Evolutionary conservation across 164 flowering plant genomes (phyloP).

Genomic region (Liriodendron chinense): DNA sequence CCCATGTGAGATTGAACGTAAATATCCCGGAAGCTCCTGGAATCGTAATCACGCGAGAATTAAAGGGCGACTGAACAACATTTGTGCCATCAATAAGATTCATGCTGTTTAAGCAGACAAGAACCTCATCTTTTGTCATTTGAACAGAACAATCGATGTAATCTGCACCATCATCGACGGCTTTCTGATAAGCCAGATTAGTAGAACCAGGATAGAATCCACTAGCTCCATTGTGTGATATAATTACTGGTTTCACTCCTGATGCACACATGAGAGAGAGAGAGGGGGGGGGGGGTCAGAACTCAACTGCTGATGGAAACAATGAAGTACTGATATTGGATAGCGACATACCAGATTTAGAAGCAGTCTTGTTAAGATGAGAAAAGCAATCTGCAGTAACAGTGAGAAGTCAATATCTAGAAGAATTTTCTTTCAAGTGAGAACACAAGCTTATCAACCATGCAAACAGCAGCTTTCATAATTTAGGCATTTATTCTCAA

Average conservation of each 20-base stretch:
- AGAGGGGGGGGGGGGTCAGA: background rate
- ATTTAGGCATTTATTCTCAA: background rate
- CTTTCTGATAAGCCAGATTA: conserved; percentile 68
- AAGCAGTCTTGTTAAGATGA: conserved; percentile 48
- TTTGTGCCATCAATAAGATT: conserved; percentile 65
- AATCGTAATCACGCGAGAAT: conserved; percentile 23
- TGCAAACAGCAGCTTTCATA: background rate
- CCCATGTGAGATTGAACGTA: conserved; percentile 71
- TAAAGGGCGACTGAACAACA: conserved; percentile 41
- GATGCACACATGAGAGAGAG: too few relatives aligned
- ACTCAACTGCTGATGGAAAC: background rate
- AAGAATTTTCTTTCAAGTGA: background rate
- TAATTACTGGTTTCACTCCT: conserved; percentile 58
- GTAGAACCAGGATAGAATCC: conserved; percentile 85
- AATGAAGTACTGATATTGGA: background rate
- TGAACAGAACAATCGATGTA: conserved; percentile 86
- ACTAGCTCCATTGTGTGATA: conserved; percentile 83
- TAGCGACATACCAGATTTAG: conserved; percentile 50
- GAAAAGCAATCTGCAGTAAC: conserved; percentile 72
- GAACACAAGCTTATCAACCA: background rate
- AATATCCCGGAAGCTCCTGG: conserved; percentile 46
- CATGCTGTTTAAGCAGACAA: conserved; percentile 65
- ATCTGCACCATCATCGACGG: conserved; percentile 82
- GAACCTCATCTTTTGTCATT: conserved; percentile 70
- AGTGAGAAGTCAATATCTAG: conserved; percentile 13